Evolutionary conservation across 345 rosid species (phyloP).

Genomic region (Arabis alpina): DNA sequence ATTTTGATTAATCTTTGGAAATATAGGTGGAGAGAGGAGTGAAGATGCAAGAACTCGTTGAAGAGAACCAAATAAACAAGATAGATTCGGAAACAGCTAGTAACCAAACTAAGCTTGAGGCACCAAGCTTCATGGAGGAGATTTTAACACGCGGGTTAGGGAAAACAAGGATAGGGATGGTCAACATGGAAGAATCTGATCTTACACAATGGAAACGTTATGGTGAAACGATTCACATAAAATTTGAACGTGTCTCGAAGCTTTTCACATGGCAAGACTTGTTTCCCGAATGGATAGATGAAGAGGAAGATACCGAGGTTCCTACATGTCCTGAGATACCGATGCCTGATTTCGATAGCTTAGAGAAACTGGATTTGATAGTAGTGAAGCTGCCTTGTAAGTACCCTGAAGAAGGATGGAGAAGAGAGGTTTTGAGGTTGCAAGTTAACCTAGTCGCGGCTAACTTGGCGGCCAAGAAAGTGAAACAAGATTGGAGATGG

Average conservation of each 20-base stretch:
- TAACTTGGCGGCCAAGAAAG: slow-evolving; percentile 63
- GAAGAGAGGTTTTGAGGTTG: slow-evolving; percentile 78
- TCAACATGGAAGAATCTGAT: slow-evolving; percentile 79
- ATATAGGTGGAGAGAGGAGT: slow-evolving; percentile 58
- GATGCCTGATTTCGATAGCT: slow-evolving; percentile 63
- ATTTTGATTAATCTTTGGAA: slow-evolving; percentile 19
- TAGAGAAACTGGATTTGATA: slow-evolving; percentile 64
- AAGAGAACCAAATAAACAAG: slow-evolving; percentile 29
- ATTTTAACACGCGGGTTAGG: slow-evolving; percentile 50
- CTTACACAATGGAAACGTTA: slow-evolving; percentile 59
- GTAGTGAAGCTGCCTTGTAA: slow-evolving; percentile 82
- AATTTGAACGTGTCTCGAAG: slow-evolving; percentile 63
- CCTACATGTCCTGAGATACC: slow-evolving; percentile 84
- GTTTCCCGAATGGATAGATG: slow-evolving; percentile 98
- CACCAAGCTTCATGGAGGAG: slow-evolving; percentile 63
- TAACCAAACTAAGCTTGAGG: slow-evolving; percentile 58
- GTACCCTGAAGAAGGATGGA: slow-evolving; percentile 82
- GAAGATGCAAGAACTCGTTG: slow-evolving; percentile 63
- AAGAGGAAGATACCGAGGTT: slow-evolving; percentile 79
- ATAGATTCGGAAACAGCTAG: neutral
- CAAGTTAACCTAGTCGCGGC: slow-evolving; percentile 81
- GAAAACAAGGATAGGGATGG: slow-evolving; percentile 68
- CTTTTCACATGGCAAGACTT: slow-evolving; percentile 71
- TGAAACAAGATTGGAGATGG: slow-evolving; percentile 61
- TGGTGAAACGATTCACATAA: slow-evolving; percentile 59